Conservation (phyloP, 306 rosid species). For the Lotus japonicus region DNA sequence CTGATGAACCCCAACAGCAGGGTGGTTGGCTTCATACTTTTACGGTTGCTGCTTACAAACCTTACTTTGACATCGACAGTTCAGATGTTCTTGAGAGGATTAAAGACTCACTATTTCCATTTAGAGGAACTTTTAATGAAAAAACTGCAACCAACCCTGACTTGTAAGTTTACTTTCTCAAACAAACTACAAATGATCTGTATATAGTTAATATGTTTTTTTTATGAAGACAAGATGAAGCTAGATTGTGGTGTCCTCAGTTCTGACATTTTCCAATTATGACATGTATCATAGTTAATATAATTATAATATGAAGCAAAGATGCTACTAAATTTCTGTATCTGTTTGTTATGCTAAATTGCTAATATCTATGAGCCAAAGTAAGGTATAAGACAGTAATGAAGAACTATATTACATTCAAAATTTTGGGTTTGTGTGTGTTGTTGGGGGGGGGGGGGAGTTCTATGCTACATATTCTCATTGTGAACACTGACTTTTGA, state of each 20-base stretch:
- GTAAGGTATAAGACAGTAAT: background rate
- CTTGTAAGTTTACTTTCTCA: slow-evolving; percentile 53
- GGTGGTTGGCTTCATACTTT: slow-evolving; percentile 69
- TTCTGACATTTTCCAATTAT: background rate
- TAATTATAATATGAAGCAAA: background rate
- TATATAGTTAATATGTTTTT: slow-evolving; percentile 2
- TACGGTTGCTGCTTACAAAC: slow-evolving; percentile 67
- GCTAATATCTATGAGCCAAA: background rate
- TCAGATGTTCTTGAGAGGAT: slow-evolving; percentile 84
- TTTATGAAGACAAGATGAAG: background rate
- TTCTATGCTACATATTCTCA: background rate
- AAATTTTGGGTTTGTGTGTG: background rate
- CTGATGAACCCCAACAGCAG: slow-evolving; percentile 81
- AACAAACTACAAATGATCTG: background rate
- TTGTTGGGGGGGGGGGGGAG: no score
- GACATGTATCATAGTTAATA: background rate
- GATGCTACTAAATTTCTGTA: background rate
- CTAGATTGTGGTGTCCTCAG: background rate
- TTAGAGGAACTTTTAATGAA: slow-evolving; percentile 83
- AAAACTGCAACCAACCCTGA: slow-evolving; percentile 82
- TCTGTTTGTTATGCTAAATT: background rate
- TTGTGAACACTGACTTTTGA: background rate
- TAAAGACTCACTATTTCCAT: slow-evolving; percentile 75
- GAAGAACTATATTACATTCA: background rate
- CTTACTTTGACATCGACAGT: slow-evolving; percentile 84